These are phyloP conservation scores for Epichloe baconii DNA, from an alignment of 2,329 filamentous ascomycete species.

Conservation along the genomic window DNA sequence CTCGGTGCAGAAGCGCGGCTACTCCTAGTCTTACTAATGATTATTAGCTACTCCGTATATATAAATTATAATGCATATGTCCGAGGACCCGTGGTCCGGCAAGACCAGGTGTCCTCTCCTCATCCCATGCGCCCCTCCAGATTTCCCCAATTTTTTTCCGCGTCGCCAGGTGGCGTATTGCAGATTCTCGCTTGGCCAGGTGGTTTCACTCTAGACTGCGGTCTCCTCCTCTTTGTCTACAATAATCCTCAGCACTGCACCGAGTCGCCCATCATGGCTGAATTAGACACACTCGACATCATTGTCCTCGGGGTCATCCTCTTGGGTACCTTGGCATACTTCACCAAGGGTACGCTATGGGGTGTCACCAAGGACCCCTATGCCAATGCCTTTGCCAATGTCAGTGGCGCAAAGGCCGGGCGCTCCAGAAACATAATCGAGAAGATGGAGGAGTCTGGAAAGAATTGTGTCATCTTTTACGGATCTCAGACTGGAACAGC, in stretches of 20 bases:
- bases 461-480: slow-evolving; percentile 98
- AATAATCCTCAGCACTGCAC: neutral
- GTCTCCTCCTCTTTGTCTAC: neutral
- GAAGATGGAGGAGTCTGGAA: slow-evolving; percentile 88
- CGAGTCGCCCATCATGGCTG: slow-evolving; percentile 53
- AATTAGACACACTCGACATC: slow-evolving; percentile 92
- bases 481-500: slow-evolving; percentile 97
- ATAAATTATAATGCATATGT: too few species aligned
- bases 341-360: slow-evolving; percentile 96
- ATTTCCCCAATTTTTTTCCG: neutral
- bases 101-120: neutral
- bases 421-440: slow-evolving; percentile 87
- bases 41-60: too few species aligned
- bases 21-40: too few species aligned
- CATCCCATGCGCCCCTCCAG: neutral
- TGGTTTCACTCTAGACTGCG: neutral
- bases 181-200: neutral
- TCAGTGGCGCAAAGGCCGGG: slow-evolving; percentile 58
- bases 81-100: too few species aligned
- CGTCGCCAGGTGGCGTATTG: neutral
- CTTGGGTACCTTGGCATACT: slow-evolving; percentile 81
- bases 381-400: slow-evolving; percentile 58
- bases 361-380: slow-evolving; percentile 81
- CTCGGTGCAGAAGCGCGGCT: too few species aligned
- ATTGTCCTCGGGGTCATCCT: slow-evolving; percentile 79